Evolutionary conservation across 2,329 filamentous ascomycete genomes (phyloP), one percentile per base, ranked within the genome.

Genomic region (Cytospora mali): DNA sequence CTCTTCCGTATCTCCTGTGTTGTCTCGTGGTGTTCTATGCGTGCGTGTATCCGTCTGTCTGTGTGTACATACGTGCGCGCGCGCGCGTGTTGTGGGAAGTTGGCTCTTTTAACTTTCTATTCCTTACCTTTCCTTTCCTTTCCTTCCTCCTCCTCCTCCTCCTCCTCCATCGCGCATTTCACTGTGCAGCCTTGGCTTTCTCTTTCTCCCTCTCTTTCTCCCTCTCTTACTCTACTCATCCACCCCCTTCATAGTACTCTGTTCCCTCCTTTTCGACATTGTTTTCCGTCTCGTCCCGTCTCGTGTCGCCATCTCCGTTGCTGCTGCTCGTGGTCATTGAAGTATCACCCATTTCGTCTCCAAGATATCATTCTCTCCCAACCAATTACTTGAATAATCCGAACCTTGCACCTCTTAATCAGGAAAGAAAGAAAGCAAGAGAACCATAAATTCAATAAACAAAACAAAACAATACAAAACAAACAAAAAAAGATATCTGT

Each of bases 41-140:
- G 42, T 18, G 11, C 23, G n/a, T 10, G 52, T 33, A 33, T 13
- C 31, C 3, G 31, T 33, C 31, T 6, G 31, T 33, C 10, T 33
- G 31, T 13, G 31, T 33, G 31, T 13, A 3, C 14, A 13, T 39
- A 11, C 6, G 54, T 16, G 54, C 7, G 25, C 27, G 51, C 7
- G 51, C 16, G 52, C 16, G 56, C 52, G 33, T 54, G 49, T 53
- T 50, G 52, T 50, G 29, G 57, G 53, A 49, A 52, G 57, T 50
- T 33, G 49, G 29, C 18, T n/a, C 33, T 53, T 52, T 46, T 59
- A 59, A 53, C 33, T 49, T 59, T 59, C 35, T 18, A 35, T 14
- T 58, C 52, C 48, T 31, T 58, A 33, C 52, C 57, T 23, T 46
- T 52, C 35, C n/a, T 39, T 58, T 58, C 48, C 48, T 58, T 49